phyloP scores from a whole-genome alignment of 2,329 filamentous ascomycete genomes.

The Pseudogymnoascus sp. region DNA sequence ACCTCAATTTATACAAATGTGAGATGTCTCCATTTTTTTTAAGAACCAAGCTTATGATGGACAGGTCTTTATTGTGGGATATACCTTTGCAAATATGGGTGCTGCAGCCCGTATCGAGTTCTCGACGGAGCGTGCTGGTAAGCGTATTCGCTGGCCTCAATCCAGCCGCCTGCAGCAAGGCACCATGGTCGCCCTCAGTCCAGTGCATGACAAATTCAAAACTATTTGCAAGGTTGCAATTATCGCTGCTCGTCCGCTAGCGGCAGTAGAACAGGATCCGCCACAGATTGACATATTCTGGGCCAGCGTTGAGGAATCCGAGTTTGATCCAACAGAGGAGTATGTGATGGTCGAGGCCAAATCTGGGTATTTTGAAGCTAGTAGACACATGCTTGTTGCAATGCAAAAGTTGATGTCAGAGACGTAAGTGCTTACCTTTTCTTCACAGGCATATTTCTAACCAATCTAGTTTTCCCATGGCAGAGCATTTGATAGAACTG shows the following conservation, averaged over 20 bases:
- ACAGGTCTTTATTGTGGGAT: slow-evolving; percentile 57
- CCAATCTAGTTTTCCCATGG: slow-evolving; percentile 44
- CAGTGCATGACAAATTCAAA: slow-evolving; percentile 51
- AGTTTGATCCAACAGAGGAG: slow-evolving; percentile 55
- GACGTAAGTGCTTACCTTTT: slow-evolving; percentile 15
- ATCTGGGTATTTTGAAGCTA: slow-evolving; percentile 66
- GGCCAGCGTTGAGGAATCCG: slow-evolving; percentile 47
- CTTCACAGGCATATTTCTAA: neutral
- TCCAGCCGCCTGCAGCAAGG: slow-evolving; percentile 45
- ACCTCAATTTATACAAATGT: slow-evolving; percentile 65
- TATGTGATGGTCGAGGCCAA: slow-evolving; percentile 69
- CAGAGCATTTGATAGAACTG: slow-evolving; percentile 50
- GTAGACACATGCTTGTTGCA: slow-evolving; percentile 62
- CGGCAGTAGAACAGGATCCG: slow-evolving; percentile 53
- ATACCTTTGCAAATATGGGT: slow-evolving; percentile 54
- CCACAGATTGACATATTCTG: slow-evolving; percentile 72
- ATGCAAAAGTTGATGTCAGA: slow-evolving; percentile 46
- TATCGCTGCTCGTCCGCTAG: slow-evolving; percentile 60
- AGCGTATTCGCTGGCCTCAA: slow-evolving; percentile 56
- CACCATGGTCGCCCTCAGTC: slow-evolving; percentile 44
- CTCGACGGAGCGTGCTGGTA: slow-evolving; percentile 54
- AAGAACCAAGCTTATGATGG: neutral
- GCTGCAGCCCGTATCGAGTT: slow-evolving; percentile 62
- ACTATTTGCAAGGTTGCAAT: slow-evolving; percentile 59
- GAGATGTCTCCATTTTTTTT: slow-evolving; percentile 17